Evolutionary conservation across 371 early-diverging fungal species (phyloP), one percentile per base, ranked within the genome.

Genomic region (Syncephalis fuscata): DNA sequence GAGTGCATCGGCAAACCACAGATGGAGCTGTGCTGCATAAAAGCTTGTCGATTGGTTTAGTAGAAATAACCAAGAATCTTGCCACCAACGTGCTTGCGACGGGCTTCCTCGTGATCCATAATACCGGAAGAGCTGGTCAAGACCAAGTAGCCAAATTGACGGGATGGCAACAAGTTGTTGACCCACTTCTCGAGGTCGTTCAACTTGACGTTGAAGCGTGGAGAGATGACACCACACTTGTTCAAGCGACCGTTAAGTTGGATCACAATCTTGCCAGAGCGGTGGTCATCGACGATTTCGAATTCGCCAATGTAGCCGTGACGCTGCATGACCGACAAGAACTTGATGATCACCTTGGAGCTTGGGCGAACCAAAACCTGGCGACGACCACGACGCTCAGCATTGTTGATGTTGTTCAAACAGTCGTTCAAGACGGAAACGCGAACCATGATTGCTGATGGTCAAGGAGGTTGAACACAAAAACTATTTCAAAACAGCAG

Each of bases 151-250:
- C 99, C 99, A 76, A 99, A 98, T 76, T 98, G 99, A 82, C 99
- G 95, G 49, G 99, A 94, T 52, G 99, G 99, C 60, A 99, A 77
- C 57, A 99, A 78, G 75, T 92, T 86, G 70, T 81, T 78, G 59
- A 96, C 84, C 94, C 92, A 98, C 71, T 88, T 89, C 75, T 99
- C 99, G 54, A 99, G 72, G 55, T 94, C 91, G 61, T 70, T 62
- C 55, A 91, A 71, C 78, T 87, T 84, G 71, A 98, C 81, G 78
- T 91, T 89, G 87, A 96, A 99, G 60, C 98, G 89, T 58, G 99
- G 99, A 49, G 95, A 96, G 73, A 99, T 99, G 59, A 96, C 97
- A 73, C 99, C 99, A 68, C 96, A 95, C 86, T 98, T 99, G 91
- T 97, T 99, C 55, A 99, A 71, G 59, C 99, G 89, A 57, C 99